A percentile compares a stretch with the other conserved stretches of the same genome.
These are phyloP conservation scores for Pugionium cornutum DNA, from an alignment of 345 rosid genomes.

Conservation along the genomic window DNA sequence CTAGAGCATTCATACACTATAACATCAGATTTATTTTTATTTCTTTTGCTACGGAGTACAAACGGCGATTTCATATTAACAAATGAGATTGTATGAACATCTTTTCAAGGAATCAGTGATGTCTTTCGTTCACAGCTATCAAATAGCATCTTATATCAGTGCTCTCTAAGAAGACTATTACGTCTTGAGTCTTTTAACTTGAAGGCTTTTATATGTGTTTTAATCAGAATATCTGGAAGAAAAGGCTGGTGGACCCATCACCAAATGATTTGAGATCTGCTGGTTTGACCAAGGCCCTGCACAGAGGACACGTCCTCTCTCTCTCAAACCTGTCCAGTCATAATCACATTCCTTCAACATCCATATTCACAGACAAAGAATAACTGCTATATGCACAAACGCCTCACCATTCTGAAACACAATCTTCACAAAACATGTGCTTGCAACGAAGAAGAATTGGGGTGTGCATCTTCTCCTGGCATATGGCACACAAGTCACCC, in stretches of 20 bases:
- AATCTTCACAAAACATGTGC: conserved; percentile 97
- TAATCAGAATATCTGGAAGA: conserved; percentile 81
- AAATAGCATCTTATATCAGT: conserved; percentile 26
- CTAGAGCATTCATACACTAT: too few species aligned
- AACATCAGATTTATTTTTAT: neutral
- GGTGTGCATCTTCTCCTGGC: conserved; percentile 99
- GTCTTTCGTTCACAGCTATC: conserved; percentile 23
- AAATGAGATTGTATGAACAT: conserved; percentile 37
- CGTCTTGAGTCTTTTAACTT: conserved; percentile 29
- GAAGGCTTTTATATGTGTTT: conserved; percentile 36
- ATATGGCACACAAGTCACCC: conserved; percentile 93
- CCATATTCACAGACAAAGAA: conserved; percentile 9
- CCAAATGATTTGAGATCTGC: conserved; percentile 94
- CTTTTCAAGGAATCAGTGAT: conserved; percentile 32
- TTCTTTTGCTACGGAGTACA: neutral
- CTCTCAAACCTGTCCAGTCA: conserved; percentile 84
- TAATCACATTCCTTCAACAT: conserved; percentile 28
- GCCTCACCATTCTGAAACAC: conserved; percentile 92
- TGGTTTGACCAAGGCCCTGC: conserved; percentile 92
- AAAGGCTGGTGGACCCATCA: conserved; percentile 95
- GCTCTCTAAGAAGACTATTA: conserved; percentile 29
- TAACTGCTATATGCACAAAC: conserved; percentile 25
- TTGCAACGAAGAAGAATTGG: conserved; percentile 92
- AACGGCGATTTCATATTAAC: conserved; percentile 36
- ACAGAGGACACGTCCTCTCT: conserved; percentile 96